Conservation (phyloP, 1,284 basidiomycete genomes). For the Apiotrichum mycotoxinovorans region DNA sequence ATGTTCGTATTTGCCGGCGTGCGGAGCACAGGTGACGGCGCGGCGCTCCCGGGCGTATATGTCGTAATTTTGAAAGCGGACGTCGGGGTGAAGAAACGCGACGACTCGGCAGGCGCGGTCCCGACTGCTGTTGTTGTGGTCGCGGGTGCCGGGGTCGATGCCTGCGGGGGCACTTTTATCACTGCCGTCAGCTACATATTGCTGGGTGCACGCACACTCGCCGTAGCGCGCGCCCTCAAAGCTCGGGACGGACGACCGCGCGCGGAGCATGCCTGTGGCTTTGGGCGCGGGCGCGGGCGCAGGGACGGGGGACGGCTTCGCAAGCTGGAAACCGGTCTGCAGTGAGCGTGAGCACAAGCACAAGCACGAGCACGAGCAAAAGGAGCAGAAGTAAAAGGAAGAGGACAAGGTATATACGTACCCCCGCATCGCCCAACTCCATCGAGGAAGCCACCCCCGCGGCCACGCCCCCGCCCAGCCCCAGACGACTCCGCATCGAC, state of each 20-base stretch:
- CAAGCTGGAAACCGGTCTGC: constrained; percentile 4
- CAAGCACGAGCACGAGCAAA: too few species aligned
- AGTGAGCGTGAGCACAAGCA: background rate
- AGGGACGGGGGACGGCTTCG: background rate
- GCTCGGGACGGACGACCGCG: background rate
- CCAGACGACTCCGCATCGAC: background rate
- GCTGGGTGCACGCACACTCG: background rate
- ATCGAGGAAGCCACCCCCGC: background rate
- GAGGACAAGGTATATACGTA: too few species aligned
- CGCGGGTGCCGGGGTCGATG: background rate
- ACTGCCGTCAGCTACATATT: background rate
- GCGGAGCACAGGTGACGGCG: background rate
- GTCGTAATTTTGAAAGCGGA: background rate
- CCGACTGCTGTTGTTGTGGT: background rate
- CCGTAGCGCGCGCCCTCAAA: background rate
- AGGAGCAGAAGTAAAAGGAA: too few species aligned
- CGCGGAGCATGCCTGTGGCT: too few species aligned
- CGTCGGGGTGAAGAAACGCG: background rate
- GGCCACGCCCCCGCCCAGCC: too few species aligned
- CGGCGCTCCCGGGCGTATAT: background rate
- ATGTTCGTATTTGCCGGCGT: background rate
- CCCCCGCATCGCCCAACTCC: too few species aligned
- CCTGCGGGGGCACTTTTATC: background rate
- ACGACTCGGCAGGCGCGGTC: background rate
- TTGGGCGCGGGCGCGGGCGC: too few species aligned